Base-by-base conservation (phyloP, 2,329 filamentous ascomycete species). In the Calonectria pseudoturangicola region DNA sequence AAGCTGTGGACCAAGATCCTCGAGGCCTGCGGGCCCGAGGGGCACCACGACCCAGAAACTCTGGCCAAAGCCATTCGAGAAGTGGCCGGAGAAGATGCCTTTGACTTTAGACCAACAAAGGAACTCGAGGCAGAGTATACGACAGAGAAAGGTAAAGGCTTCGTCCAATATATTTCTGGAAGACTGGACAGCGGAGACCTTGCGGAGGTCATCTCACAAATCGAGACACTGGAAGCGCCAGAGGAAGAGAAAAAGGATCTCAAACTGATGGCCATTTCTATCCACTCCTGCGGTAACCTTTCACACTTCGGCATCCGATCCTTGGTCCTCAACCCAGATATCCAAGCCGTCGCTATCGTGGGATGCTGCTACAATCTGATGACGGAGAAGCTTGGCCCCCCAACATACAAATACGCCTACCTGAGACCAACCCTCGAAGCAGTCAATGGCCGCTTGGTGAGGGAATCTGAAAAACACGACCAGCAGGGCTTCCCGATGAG, bases 361-460 rank as follows among this genome's bases (percentile, higher is more conserved):
- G 97, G 97, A 58, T 99, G 97, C 87, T 99, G 97, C 88, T 98
- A 99, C 88, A 99, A 99, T 80, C 91, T 98, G 7, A 87, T 98
- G 77, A 98, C 96, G 0, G 97, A 98, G 84, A 92, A 94, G 70
- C 90, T 98, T 15, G 94, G 95, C 0, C 94, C 95, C 2, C 93
- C 95, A 21, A 95, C 95, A 0, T 96, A 94, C 87, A 98, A 98
- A 83, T 89, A 95, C 25, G 93, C 95, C 1, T 91, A 92, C 62
- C 89, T 96, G 43, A 93, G 95, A 10, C 93, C 94, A 3, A 92
- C 87, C 65, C 79, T 93, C 82, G 86, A 95, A 73, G 88, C 91
- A 7, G 84, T 93, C 79, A 93, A 93, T 76, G 95, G 88, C 79
- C 92, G 95, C 1, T 88, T 96, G 0, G 86, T 89, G 16, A 86